These are phyloP conservation scores for Paxillus ammoniavirescens DNA, from an alignment of 768 basidiomycete genomes.

Conservation along the genomic window DNA sequence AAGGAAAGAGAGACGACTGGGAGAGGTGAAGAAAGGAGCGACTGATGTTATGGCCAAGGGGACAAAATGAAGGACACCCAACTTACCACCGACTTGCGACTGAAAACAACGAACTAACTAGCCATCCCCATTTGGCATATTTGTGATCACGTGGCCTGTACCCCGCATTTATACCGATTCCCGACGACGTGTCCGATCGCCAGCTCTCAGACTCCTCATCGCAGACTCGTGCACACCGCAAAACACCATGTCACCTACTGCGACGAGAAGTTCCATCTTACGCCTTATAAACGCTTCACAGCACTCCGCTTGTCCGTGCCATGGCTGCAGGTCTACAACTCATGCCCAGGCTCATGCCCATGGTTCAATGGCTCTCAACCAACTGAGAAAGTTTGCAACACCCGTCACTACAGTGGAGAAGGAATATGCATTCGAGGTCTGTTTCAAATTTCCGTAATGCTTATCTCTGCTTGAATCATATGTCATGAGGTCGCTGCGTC, in stretches of 20 bases:
- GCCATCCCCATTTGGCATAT: neutral
- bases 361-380: constrained; percentile 41
- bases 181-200: neutral
- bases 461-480: neutral
- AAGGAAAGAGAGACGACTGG: constrained; percentile 6
- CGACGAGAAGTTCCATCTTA: constrained; percentile 61
- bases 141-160: constrained; percentile 1
- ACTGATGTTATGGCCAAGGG: neutral
- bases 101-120: neutral
- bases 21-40: neutral
- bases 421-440: constrained; percentile 90
- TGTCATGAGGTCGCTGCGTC: constrained; percentile 71
- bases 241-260: constrained; percentile 34
- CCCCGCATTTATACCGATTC: constrained; percentile 7
- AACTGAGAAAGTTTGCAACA: constrained; percentile 73
- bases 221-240: neutral
- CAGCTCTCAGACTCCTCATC: neutral
- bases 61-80: constrained; percentile 1
- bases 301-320: constrained; percentile 77
- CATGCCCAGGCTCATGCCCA: constrained; percentile 41
- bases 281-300: constrained; percentile 77
- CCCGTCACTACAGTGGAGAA: constrained; percentile 72
- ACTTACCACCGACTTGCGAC: neutral
- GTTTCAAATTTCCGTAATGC: constrained; percentile 1
- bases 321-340: constrained; percentile 53